phyloP scores from a whole-genome alignment of 1,139 yeast genomes.

The Blastobotrys illinoisensis region DNA sequence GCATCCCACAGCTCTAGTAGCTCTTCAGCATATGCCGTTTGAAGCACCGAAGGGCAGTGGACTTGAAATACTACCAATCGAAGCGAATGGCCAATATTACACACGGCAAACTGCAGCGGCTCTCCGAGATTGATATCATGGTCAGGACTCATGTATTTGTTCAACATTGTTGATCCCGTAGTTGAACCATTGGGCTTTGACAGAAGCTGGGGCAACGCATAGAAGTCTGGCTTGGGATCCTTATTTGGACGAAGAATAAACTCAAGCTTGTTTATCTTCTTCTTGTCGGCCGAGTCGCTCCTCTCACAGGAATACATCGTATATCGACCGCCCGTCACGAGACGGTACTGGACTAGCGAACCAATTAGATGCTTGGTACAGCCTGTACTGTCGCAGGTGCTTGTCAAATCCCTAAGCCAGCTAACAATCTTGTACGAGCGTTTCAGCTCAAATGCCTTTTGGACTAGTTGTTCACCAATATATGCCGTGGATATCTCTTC shows the following conservation, averaged over 20 bases:
- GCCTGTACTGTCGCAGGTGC: background rate
- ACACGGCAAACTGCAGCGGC: conserved; percentile 2
- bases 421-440: background rate
- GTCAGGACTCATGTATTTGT: conserved; percentile 1
- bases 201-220: background rate
- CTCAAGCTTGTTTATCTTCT: background rate
- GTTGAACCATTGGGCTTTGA: background rate
- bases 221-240: background rate
- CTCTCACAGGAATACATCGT: background rate
- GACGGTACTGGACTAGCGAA: background rate
- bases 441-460: conserved; percentile 1
- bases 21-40: conserved; percentile 1
- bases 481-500: conserved; percentile 5
- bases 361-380: background rate
- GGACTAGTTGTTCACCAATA: conserved; percentile 4
- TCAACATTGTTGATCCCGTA: background rate
- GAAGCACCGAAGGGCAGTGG: background rate
- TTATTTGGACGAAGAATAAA: background rate
- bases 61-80: background rate
- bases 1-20: conserved; percentile 8
- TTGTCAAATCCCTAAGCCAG: conserved; percentile 8
- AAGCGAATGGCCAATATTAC: conserved; percentile 3
- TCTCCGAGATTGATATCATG: background rate
- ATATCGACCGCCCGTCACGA: background rate
- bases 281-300: background rate